Base-by-base conservation (phyloP, 2,329 filamentous ascomycete genomes). In the Hypomyces rosellus region DNA sequence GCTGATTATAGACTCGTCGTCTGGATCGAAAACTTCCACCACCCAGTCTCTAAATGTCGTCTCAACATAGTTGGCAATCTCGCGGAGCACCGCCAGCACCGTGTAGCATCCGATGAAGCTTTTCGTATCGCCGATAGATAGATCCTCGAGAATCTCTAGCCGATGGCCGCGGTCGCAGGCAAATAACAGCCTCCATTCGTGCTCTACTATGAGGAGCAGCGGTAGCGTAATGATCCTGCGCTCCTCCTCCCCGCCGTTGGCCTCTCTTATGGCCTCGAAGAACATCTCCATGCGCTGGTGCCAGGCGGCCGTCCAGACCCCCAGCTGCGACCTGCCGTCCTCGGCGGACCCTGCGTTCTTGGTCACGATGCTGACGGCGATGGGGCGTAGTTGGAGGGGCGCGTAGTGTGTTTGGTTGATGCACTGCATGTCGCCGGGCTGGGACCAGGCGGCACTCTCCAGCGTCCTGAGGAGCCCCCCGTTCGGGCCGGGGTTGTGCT, bases 131-230 rank as follows among this genome's bases (percentile, higher is more conserved):
- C 47, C 39, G 4, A 49, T 49, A 8, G 30, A n/a, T 4, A 49
- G n/a, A 33, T 44, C 33, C 38, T 51, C 45, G 22, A 51, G 15
- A 25, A 51, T 48, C 22, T 51, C 39, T 45, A 48, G 33, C 12
- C 14, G 12, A 42, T 48, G 45, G 2, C 45, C 51, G 34, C 40
- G 37, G 20, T 54, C 51, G 12, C 34, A 54, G 7, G 51, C 51
- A 51, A 54, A 48, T 34, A 48, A 34, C 2, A 54, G 48, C 11
- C 36, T 33, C 51, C 51, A 54, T 33, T 54, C 51, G 16, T 54
- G 44, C 30, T 54, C 48, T 14, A 51, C 37, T 15, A 51, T 46
- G 7, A 54, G 34, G 7, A 54, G 41, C 3, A 54, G 34, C 13
- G 48, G 48, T 2, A 54, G 9, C 34, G 45, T 54, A 13, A 54